Base-by-base conservation (phyloP, 331 rosid genomes). In the Cydonia oblonga region DNA sequence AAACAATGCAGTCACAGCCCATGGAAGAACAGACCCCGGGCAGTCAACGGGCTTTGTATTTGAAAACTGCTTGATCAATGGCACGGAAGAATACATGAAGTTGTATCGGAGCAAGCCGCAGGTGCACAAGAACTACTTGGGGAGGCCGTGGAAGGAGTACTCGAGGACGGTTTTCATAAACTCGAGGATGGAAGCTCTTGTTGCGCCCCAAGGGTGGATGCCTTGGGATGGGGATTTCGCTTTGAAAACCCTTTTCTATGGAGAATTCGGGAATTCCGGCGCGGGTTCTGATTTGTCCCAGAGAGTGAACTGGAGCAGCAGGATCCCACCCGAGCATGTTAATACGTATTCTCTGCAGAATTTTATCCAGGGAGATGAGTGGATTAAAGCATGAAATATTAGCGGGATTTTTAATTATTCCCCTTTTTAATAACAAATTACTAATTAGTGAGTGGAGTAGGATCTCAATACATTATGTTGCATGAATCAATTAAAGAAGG, bases 131-230 rank as follows among this genome's bases (percentile, higher is more conserved):
- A 91, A 86, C 81, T 95, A 63, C 88, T 72, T 95, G 85, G 99
- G 99, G 19, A 89, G 99, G 83, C 99, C 99, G 2, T 95, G 99
- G 99, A 95, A 91, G 85, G 92, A 88, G 81, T 95, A 77, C 61
- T 89, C 99, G 1, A 89, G 99, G 72, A 85, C 96, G 0, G 90
- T 95, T 68, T 89, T 81, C 74, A 70, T 95, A 16, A 67, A 75
- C 6, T 86, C 88, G 6, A 22, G 23, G 2, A 30, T 95, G 59
- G 99, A 87, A 76, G 87, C 51, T 4, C 83, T 95, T 3, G 9
- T 95, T n/a, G 20, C 81, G 0, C 86, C 91, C 0, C 23, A 78
- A 5, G 99, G 99, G 14, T 95, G 97, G 97, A 10, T 89, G 85
- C 96, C 96, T 19, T 95, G 97, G 97, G 42, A 44, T 14, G 93